Percentiles rank a stretch among this genome's conserved stretches.
Evolutionary conservation across 768 basidiomycete species (phyloP).

Genomic region (Russula olivacea): DNA sequence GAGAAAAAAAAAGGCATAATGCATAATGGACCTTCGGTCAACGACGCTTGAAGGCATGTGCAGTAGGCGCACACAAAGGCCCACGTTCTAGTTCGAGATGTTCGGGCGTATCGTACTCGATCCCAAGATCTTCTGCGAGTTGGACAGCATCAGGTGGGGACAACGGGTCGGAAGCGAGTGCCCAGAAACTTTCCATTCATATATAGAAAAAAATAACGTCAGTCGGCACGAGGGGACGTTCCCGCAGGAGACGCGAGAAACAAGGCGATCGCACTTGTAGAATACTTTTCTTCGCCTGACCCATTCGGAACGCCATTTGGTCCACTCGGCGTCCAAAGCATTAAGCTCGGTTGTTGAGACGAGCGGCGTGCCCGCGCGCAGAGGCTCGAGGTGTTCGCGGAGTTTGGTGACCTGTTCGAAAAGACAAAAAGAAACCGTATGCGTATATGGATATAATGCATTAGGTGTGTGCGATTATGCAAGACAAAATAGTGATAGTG

Average conservation of each 20-base stretch:
- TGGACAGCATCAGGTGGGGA: slow-evolving; percentile 56
- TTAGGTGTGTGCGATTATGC: neutral
- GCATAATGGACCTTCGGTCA: neutral
- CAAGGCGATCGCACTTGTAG: too few species aligned
- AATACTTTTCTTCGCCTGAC: slow-evolving; percentile 42
- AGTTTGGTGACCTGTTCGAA: slow-evolving; percentile 43
- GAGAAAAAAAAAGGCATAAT: neutral
- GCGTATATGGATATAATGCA: neutral
- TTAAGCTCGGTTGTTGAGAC: slow-evolving; percentile 68
- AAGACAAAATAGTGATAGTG: too few species aligned
- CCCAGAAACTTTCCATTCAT: slow-evolving; percentile 55
- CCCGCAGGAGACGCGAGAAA: neutral
- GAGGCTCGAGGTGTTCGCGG: slow-evolving; percentile 38
- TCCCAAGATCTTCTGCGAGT: slow-evolving; percentile 75
- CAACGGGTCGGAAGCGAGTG: slow-evolving; percentile 59
- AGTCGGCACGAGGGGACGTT: neutral
- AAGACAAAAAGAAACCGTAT: neutral
- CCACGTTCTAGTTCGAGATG: slow-evolving; percentile 55
- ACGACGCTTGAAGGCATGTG: slow-evolving; percentile 7
- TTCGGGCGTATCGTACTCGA: slow-evolving; percentile 54
- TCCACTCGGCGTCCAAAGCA: slow-evolving; percentile 62
- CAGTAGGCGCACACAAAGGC: slow-evolving; percentile 40
- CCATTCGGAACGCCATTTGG: slow-evolving; percentile 80
- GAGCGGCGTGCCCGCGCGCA: slow-evolving; percentile 54
- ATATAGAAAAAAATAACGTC: neutral